A percentile compares a stretch with the other conserved stretches of the same genome.
These are phyloP conservation scores for Candida sphagnicola DNA, from an alignment of 805 yeast species.

Conservation along the genomic window DNA sequence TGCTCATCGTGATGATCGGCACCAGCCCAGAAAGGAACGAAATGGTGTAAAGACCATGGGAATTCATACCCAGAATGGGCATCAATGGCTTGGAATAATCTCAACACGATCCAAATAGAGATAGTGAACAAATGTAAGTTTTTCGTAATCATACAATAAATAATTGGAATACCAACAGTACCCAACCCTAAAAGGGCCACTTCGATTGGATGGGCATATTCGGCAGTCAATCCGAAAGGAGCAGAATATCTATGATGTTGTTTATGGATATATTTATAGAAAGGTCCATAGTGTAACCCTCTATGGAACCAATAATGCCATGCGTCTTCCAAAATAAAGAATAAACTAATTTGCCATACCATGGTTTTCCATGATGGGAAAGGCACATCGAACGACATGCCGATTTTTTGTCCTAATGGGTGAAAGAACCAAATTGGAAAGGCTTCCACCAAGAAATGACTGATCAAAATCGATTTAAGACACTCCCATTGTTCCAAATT, in stretches of 20 bases:
- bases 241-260: conserved; percentile 62
- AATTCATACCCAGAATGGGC: conserved; percentile 61
- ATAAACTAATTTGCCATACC: conserved; percentile 42
- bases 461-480: conserved; percentile 50
- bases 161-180: conserved; percentile 56
- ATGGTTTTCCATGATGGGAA: conserved; percentile 45
- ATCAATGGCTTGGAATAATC: conserved; percentile 58
- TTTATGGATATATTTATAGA: conserved; percentile 55
- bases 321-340: conserved; percentile 51
- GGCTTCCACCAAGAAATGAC: conserved; percentile 56
- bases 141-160: conserved; percentile 46
- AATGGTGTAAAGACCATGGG: conserved; percentile 55
- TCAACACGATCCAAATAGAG: conserved; percentile 46
- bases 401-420: conserved; percentile 47
- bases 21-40: conserved; percentile 64
- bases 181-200: conserved; percentile 56
- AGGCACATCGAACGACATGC: conserved; percentile 49
- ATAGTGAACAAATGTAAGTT: conserved; percentile 53
- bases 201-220: conserved; percentile 58
- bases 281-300: conserved; percentile 51
- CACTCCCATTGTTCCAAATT: conserved; percentile 62
- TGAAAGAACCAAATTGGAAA: conserved; percentile 63
- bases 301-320: conserved; percentile 64
- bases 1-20: conserved; percentile 62
- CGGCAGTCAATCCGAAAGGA: conserved; percentile 60